A percentile compares a stretch with the other conserved stretches of the same genome.
Evolutionary conservation across 495 filamentous ascomycete genomes (phyloP).

Genomic region (Symbiotaphrina buchneri): DNA sequence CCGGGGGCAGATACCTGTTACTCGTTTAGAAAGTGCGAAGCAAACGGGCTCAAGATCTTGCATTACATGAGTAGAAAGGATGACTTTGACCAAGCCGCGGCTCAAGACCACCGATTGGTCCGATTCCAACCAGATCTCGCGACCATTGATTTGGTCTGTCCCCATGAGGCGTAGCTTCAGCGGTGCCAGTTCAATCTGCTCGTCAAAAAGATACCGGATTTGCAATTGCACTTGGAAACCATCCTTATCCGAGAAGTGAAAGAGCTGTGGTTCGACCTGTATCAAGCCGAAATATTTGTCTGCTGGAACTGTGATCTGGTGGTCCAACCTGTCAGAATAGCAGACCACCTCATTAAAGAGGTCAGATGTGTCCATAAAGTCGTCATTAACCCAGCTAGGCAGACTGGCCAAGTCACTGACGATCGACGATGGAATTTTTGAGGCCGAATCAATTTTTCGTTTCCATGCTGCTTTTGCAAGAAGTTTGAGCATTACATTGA

Average conservation of each 20-base stretch:
- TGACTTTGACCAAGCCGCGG: conserved; percentile 27
- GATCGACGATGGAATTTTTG: conserved; percentile 9
- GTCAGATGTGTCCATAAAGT: conserved; percentile 27
- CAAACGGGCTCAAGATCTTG: neutral
- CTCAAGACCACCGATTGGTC: conserved; percentile 19
- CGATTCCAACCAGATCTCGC: conserved; percentile 43
- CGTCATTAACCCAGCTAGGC: conserved; percentile 30
- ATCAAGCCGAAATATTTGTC: conserved; percentile 51
- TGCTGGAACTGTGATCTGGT: conserved; percentile 43
- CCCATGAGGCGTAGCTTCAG: conserved; percentile 41
- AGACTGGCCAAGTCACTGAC: conserved; percentile 12
- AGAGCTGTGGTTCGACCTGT: conserved; percentile 41
- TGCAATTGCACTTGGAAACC: conserved; percentile 52
- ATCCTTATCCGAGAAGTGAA: conserved; percentile 49
- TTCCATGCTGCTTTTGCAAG: conserved; percentile 34
- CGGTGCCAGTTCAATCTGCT: conserved; percentile 40
- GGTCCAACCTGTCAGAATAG: conserved; percentile 35
- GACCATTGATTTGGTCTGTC: conserved; percentile 18
- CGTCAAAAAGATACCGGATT: conserved; percentile 49
- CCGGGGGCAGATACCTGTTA: conserved; percentile 42
- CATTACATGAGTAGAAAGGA: conserved; percentile 25
- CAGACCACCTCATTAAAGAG: conserved; percentile 43
- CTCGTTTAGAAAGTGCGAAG: conserved; percentile 1
- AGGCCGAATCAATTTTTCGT: conserved; percentile 2
- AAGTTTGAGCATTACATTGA: conserved; percentile 48